Percentiles rank a stretch among this genome's conserved stretches.
Conservation (phyloP, 192 early-diverging fungal species). For the Chytriomyces sp. region DNA sequence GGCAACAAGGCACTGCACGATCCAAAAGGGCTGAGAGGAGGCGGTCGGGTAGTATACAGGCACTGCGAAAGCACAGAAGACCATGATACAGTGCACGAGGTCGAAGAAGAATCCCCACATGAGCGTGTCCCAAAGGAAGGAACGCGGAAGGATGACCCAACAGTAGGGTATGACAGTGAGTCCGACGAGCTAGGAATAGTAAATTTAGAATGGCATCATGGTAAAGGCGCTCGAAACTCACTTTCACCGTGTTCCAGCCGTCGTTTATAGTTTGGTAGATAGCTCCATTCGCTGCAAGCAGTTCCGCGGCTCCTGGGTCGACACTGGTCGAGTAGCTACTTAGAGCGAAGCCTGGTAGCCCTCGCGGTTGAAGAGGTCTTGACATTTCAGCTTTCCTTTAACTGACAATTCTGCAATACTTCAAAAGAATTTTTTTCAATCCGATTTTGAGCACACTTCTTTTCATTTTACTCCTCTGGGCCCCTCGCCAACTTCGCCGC, state of each 20-base stretch:
- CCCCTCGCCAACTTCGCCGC: background rate
- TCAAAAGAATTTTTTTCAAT: too few species aligned
- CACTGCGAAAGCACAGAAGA: background rate
- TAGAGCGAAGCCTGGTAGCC: too few species aligned
- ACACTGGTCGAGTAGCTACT: too few species aligned
- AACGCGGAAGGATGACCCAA: slow-evolving; percentile 13
- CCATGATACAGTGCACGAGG: background rate
- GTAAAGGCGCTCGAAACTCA: background rate
- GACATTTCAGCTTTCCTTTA: too few species aligned
- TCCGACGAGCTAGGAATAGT: background rate
- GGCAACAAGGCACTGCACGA: background rate
- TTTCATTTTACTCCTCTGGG: background rate
- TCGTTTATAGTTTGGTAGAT: too few species aligned
- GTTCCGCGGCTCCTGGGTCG: too few species aligned
- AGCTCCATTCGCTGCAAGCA: too few species aligned
- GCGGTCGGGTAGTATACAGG: background rate
- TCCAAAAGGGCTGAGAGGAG: slow-evolving; percentile 3
- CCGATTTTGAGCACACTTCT: too few species aligned
- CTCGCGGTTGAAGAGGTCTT: too few species aligned
- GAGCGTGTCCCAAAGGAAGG: slow-evolving; percentile 13
- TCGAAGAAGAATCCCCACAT: slow-evolving; percentile 13
- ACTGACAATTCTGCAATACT: too few species aligned
- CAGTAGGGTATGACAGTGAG: slow-evolving; percentile 21
- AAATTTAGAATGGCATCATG: background rate
- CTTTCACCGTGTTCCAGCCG: background rate